phyloP scores from a whole-genome alignment of 495 filamentous ascomycete species.

The Oidiodendron maius region DNA sequence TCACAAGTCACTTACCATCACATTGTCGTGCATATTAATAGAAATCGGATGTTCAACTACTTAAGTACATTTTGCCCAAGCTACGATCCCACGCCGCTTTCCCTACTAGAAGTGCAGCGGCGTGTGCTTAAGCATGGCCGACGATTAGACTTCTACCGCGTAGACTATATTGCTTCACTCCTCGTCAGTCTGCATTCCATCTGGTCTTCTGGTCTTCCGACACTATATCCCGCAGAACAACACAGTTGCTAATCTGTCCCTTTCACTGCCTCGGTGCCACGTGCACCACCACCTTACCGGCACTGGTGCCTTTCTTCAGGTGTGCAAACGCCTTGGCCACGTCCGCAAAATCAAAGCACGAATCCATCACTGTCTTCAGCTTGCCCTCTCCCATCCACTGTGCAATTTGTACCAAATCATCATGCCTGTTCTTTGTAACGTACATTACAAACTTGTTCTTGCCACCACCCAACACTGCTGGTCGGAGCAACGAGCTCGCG shows the following conservation, averaged over 20 bases:
- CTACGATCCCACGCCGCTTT: too few relatives aligned
- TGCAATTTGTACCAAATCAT: conserved; percentile 49
- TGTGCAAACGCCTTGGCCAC: conserved; percentile 57
- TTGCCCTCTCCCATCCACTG: conserved; percentile 57
- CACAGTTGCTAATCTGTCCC: too few relatives aligned
- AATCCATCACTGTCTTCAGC: conserved; percentile 54
- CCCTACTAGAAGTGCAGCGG: too few relatives aligned
- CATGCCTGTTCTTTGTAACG: conserved; percentile 29
- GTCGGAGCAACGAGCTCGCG: conserved; percentile 33
- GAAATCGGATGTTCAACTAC: too few relatives aligned
- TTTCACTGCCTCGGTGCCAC: conserved; percentile 24
- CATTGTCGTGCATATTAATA: too few relatives aligned
- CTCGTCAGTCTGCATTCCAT: too few relatives aligned
- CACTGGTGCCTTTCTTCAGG: conserved; percentile 53
- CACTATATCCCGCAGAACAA: too few relatives aligned
- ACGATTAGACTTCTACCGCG: background rate
- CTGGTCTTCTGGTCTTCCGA: too few relatives aligned
- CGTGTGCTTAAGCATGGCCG: too few relatives aligned
- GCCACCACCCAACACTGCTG: conserved; percentile 59
- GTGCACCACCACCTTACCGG: conserved; percentile 66
- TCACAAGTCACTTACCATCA: too few relatives aligned
- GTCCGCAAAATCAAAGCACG: conserved; percentile 54
- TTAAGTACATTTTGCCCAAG: too few relatives aligned
- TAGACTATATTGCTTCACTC: too few relatives aligned
- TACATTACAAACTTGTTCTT: conserved; percentile 47